A percentile compares a stretch with the other conserved stretches of the same genome.
Conservation (phyloP, 78 protist genomes). For the Dictyostelium brefeldianum region DNA sequence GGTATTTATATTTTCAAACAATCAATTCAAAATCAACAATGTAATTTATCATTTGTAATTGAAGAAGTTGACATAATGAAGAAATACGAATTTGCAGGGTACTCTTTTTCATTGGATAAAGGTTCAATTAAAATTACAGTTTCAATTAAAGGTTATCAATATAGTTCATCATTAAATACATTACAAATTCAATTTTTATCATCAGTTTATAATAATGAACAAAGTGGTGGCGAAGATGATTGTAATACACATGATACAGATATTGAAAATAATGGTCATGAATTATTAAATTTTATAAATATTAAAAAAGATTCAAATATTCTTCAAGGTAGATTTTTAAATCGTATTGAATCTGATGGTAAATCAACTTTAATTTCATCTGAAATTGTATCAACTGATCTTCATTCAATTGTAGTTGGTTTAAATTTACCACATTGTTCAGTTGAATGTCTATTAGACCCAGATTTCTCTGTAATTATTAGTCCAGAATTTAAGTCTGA, state of each 20-base stretch:
- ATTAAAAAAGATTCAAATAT: constrained; percentile 46
- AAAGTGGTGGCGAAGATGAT: neutral
- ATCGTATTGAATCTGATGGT: constrained; percentile 25
- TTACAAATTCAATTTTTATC: too few species aligned
- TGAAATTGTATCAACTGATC: neutral
- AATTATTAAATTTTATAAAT: constrained; percentile 5
- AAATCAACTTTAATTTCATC: neutral
- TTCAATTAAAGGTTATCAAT: too few species aligned
- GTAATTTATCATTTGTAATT: neutral
- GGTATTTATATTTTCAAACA: neutral
- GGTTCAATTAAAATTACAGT: neutral
- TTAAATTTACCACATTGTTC: constrained; percentile 34
- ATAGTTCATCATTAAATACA: too few species aligned
- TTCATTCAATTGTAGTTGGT: neutral
- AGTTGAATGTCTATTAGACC: constrained; percentile 10
- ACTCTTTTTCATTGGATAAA: neutral
- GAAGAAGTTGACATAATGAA: neutral
- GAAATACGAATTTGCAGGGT: neutral
- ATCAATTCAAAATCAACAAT: neutral
- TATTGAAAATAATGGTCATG: neutral
- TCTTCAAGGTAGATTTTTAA: constrained; percentile 35
- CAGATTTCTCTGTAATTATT: constrained; percentile 53
- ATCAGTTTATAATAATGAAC: neutral
- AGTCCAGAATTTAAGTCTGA: neutral
- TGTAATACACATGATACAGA: neutral